These are phyloP conservation scores for Monascus purpureus DNA, from an alignment of 495 filamentous ascomycete species.

Conservation along the genomic window DNA sequence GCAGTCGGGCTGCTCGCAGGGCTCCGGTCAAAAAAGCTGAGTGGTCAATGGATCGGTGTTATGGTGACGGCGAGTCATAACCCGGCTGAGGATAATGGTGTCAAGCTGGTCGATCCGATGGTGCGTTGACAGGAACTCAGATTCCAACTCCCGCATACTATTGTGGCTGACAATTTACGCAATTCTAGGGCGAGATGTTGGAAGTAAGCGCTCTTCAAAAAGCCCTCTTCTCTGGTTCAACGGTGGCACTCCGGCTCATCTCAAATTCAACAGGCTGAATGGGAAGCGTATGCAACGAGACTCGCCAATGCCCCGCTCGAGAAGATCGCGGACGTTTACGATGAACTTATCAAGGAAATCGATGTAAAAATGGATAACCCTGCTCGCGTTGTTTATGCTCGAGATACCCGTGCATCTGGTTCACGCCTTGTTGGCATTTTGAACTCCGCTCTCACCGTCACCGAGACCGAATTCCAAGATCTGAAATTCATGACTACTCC, in stretches of 20 bases:
- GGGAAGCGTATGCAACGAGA: constrained; percentile 77
- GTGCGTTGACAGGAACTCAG: constrained; percentile 24
- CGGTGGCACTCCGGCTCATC: constrained; percentile 2
- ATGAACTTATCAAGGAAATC: constrained; percentile 52
- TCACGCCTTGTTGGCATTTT: constrained; percentile 67
- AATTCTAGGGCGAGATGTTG: constrained; percentile 73
- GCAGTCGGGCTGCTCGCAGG: constrained; percentile 79
- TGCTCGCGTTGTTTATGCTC: constrained; percentile 74
- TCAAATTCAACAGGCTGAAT: constrained; percentile 40
- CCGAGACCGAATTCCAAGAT: constrained; percentile 59
- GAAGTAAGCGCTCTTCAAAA: constrained; percentile 39
- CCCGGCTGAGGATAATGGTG: constrained; percentile 89
- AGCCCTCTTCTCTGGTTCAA: background rate
- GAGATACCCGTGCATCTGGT: constrained; percentile 87
- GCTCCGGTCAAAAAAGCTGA: constrained; percentile 79
- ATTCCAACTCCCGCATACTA: background rate
- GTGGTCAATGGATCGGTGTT: constrained; percentile 82
- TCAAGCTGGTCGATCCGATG: constrained; percentile 96
- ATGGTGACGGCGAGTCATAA: constrained; percentile 99
- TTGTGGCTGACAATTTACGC: background rate
- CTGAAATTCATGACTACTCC: constrained; percentile 85
- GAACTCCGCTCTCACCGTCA: constrained; percentile 59
- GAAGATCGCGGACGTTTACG: constrained; percentile 60
- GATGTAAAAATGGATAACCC: constrained; percentile 57
- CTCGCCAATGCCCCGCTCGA: constrained; percentile 74